A percentile compares a stretch with the other conserved stretches of the same genome.
Conservation (phyloP, 208 protist species). For the Wallacemonas rigidus region DNA sequence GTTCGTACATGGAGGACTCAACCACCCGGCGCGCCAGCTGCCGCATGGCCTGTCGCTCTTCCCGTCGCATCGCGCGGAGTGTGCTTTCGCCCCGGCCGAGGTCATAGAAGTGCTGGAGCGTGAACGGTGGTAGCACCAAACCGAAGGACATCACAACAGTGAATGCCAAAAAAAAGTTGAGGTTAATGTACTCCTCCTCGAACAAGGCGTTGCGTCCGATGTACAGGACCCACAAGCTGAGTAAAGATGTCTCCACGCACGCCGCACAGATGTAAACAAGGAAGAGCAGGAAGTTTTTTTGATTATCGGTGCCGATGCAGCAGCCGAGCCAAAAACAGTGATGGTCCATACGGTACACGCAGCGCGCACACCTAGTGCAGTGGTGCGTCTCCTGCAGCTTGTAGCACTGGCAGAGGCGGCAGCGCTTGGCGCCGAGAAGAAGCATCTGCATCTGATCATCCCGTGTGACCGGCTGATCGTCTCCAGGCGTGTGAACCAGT, state of each 20-base stretch:
- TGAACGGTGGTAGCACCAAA: conserved; percentile 19
- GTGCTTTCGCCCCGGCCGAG: conserved; percentile 30
- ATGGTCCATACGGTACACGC: conserved; percentile 71
- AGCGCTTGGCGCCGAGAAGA: conserved; percentile 46
- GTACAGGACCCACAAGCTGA: conserved; percentile 7
- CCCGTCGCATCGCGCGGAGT: conserved; percentile 21
- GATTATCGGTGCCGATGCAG: conserved; percentile 82
- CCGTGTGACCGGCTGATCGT: not conserved
- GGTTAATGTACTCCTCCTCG: not conserved
- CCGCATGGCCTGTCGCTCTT: conserved; percentile 17
- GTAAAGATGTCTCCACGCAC: not conserved
- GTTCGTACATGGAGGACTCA: conserved; percentile 19
- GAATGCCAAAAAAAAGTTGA: conserved; percentile 3
- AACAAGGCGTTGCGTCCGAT: conserved; percentile 7
- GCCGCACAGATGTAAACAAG: conserved; percentile 30
- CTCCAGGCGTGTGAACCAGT: not conserved
- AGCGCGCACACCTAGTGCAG: conserved; percentile 75
- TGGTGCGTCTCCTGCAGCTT: conserved; percentile 79
- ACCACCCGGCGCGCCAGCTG: conserved; percentile 18
- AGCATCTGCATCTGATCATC: conserved; percentile 61
- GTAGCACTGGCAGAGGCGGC: conserved; percentile 69
- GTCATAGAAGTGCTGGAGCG: conserved; percentile 2
- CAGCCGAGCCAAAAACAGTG: conserved; percentile 84
- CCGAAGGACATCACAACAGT: conserved; percentile 18
- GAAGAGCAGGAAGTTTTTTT: conserved; percentile 81